Evolutionary conservation across 305 asterid species (phyloP).

Genomic region (Withania somnifera): DNA sequence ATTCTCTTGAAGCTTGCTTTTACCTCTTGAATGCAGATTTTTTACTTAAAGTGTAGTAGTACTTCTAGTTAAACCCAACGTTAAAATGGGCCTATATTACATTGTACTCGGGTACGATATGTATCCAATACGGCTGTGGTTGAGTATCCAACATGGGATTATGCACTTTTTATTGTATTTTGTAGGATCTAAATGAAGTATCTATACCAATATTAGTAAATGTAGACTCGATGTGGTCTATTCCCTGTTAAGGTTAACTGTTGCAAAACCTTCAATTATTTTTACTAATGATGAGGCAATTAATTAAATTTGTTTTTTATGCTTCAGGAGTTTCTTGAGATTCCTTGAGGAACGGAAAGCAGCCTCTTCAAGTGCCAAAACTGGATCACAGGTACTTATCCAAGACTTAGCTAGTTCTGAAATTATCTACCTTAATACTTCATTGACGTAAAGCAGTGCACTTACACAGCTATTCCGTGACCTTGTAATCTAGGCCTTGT

Average conservation of each 20-base stretch:
- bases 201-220: background rate
- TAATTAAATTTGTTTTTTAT: conserved; percentile 6
- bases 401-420: background rate
- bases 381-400: conserved; percentile 71
- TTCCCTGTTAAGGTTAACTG: background rate
- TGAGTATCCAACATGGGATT: background rate
- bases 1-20: background rate
- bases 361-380: conserved; percentile 51
- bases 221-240: background rate
- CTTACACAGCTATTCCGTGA: background rate
- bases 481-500: background rate
- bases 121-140: background rate
- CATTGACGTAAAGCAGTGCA: background rate
- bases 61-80: background rate
- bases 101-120: background rate
- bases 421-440: background rate
- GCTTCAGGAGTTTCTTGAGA: conserved; percentile 82
- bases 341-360: conserved; percentile 64
- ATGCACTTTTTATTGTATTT: background rate
- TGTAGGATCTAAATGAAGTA: background rate
- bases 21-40: background rate
- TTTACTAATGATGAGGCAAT: background rate
- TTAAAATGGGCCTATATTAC: background rate
- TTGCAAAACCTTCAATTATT: background rate
- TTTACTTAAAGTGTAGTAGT: background rate